These are phyloP conservation scores for Aspergillus sp. DNA, from an alignment of 2,329 filamentous ascomycete species.

Conservation along the genomic window DNA sequence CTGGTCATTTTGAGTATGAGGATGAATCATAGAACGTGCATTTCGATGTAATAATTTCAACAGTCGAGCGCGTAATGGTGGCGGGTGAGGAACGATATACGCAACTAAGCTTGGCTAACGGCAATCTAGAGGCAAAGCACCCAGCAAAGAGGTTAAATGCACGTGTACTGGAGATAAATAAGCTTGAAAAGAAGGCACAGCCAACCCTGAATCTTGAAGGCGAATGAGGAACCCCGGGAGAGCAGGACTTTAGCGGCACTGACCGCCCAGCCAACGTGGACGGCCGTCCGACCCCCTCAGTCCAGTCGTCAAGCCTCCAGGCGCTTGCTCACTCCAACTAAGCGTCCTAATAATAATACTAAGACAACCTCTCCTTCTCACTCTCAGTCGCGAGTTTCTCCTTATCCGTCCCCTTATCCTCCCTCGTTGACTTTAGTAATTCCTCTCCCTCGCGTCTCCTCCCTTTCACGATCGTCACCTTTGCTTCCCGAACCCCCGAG, in stretches of 20 bases:
- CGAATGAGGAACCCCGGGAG: not conserved
- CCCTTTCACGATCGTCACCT: constrained; percentile 1
- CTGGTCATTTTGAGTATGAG: not conserved
- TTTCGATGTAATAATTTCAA: not conserved
- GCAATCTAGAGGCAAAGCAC: not conserved
- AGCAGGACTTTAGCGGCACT: constrained; percentile 5
- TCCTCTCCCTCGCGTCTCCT: constrained; percentile 8
- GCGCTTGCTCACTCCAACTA: constrained; percentile 11
- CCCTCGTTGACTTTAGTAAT: constrained; percentile 1
- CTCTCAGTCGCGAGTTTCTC: not conserved
- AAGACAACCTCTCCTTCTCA: not conserved
- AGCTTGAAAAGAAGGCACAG: not conserved
- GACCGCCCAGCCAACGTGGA: constrained; percentile 23
- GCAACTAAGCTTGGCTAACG: not conserved
- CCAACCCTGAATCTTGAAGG: not conserved
- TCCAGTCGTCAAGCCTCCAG: not conserved
- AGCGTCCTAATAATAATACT: constrained; percentile 12
- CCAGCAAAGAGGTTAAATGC: no score
- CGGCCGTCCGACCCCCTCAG: constrained; percentile 2
- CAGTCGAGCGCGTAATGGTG: not conserved
- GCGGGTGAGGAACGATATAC: not conserved
- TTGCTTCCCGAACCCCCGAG: constrained; percentile 10
- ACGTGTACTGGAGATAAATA: not conserved
- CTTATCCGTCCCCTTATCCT: not conserved
- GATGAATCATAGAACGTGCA: not conserved